Conservation (phyloP, 495 filamentous ascomycete species). For the Neurospora sp. region DNA sequence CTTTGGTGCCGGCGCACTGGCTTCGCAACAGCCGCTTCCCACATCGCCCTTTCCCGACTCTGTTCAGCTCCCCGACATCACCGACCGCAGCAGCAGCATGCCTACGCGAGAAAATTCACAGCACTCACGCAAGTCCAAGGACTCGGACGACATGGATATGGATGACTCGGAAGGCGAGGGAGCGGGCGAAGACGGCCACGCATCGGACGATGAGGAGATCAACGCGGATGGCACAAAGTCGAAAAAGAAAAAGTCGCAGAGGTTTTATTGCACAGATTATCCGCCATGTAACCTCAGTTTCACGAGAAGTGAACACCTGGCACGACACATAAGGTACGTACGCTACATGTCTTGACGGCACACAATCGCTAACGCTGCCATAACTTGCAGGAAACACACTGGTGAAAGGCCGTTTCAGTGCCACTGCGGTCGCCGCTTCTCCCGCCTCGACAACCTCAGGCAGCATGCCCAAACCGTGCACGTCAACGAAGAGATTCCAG, state of each 20-base stretch:
- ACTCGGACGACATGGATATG: slow-evolving; percentile 67
- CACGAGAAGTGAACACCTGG: slow-evolving; percentile 91
- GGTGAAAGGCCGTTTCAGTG: slow-evolving; percentile 96
- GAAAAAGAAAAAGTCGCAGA: slow-evolving; percentile 94
- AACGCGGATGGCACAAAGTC: slow-evolving; percentile 52
- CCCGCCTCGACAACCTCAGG: slow-evolving; percentile 89
- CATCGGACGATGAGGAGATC: slow-evolving; percentile 70
- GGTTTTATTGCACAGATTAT: slow-evolving; percentile 96
- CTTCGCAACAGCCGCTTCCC: slow-evolving; percentile 51
- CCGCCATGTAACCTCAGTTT: slow-evolving; percentile 93
- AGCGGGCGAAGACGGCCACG: slow-evolving; percentile 47
- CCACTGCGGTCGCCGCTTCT: slow-evolving; percentile 90
- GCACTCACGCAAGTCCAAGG: slow-evolving; percentile 51
- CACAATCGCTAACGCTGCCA: slow-evolving; percentile 5
- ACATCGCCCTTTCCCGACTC: slow-evolving; percentile 46
- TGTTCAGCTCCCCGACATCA: slow-evolving; percentile 34
- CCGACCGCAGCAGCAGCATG: slow-evolving; percentile 23
- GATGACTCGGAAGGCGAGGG: slow-evolving; percentile 57
- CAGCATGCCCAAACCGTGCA: slow-evolving; percentile 98
- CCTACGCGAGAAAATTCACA: slow-evolving; percentile 51
- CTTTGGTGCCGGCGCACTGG: slow-evolving; percentile 35
- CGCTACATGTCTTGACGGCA: slow-evolving; percentile 2
- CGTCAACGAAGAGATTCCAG: slow-evolving; percentile 92
- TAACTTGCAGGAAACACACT: slow-evolving; percentile 71
- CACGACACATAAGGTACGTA: slow-evolving; percentile 84